These are phyloP conservation scores for Poa pratensis DNA, from an alignment of 176 grass and related monocot species.

Conservation along the genomic window DNA sequence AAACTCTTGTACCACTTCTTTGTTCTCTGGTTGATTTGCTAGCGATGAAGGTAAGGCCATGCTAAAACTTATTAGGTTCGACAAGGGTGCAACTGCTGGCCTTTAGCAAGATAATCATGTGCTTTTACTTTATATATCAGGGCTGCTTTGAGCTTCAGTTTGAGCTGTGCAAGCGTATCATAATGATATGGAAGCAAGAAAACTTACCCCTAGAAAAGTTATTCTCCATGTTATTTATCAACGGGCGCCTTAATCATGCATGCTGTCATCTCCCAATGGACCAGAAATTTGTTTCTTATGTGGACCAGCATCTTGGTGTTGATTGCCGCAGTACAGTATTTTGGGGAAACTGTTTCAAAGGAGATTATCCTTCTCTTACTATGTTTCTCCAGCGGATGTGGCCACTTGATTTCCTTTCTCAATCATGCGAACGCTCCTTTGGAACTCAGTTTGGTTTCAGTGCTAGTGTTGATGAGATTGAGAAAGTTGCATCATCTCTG, in stretches of 20 bases:
- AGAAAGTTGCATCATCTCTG: constrained; percentile 61
- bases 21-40: constrained; percentile 87
- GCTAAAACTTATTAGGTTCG: constrained; percentile 6
- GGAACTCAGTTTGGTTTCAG: constrained; percentile 45
- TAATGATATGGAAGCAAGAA: constrained; percentile 63
- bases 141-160: constrained; percentile 77
- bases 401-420: constrained; percentile 48
- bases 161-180: constrained; percentile 74
- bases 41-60: constrained; percentile 64
- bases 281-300: constrained; percentile 57
- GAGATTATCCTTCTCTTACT: constrained; percentile 47
- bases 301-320: constrained; percentile 53
- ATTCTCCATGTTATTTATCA: constrained; percentile 60
- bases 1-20: constrained; percentile 61
- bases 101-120: constrained; percentile 39
- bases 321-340: constrained; percentile 54
- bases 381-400: constrained; percentile 76
- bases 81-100: constrained; percentile 22
- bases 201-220: constrained; percentile 62
- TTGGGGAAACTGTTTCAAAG: constrained; percentile 72
- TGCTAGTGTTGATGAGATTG: constrained; percentile 54
- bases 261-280: constrained; percentile 70
- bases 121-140: constrained; percentile 46
- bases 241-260: constrained; percentile 74
- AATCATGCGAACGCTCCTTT: constrained; percentile 40